phyloP scores from a whole-genome alignment of 2,329 filamentous ascomycete genomes.

The Leptographium lundbergii region DNA sequence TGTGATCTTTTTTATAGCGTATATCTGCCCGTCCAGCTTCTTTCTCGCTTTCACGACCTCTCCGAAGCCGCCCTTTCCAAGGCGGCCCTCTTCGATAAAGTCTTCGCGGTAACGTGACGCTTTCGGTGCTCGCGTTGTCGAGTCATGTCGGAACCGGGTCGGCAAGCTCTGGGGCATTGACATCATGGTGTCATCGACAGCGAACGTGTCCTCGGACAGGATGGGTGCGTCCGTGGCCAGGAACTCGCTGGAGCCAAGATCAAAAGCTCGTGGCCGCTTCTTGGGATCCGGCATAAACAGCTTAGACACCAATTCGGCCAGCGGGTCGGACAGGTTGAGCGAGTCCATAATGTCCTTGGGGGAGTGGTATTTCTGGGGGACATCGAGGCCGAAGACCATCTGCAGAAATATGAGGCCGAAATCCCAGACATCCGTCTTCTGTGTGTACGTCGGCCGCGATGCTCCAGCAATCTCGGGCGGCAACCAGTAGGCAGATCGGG shows the following conservation, averaged over 20 bases:
- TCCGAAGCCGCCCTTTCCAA: conserved; percentile 91
- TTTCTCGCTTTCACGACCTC: conserved; percentile 93
- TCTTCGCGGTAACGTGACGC: conserved; percentile 75
- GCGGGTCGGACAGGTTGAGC: conserved; percentile 56
- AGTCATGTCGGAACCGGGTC: conserved; percentile 47
- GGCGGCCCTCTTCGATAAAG: conserved; percentile 76
- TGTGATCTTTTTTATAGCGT: conserved; percentile 93
- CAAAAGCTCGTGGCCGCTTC: conserved; percentile 74
- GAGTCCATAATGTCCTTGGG: conserved; percentile 62
- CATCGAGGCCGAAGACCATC: conserved; percentile 80
- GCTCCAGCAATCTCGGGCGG: conserved; percentile 61
- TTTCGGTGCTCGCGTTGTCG: conserved; percentile 36
- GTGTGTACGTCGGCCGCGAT: conserved; percentile 49
- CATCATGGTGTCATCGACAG: conserved; percentile 28
- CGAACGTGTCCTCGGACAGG: conserved; percentile 31
- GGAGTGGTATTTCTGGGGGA: conserved; percentile 65
- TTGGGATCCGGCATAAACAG: conserved; percentile 79
- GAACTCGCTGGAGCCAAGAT: conserved; percentile 52
- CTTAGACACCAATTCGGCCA: conserved; percentile 69
- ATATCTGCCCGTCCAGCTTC: conserved; percentile 84
- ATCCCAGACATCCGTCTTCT: conserved; percentile 90
- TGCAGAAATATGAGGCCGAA: conserved; percentile 84
- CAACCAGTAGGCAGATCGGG: conserved; percentile 71
- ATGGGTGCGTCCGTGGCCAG: conserved; percentile 52
- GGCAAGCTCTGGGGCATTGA: conserved; percentile 22